Evolutionary conservation across 1,284 basidiomycete genomes (phyloP), one percentile per base, ranked within the genome.

Genomic region (Cryptococcus jaspeensis): DNA sequence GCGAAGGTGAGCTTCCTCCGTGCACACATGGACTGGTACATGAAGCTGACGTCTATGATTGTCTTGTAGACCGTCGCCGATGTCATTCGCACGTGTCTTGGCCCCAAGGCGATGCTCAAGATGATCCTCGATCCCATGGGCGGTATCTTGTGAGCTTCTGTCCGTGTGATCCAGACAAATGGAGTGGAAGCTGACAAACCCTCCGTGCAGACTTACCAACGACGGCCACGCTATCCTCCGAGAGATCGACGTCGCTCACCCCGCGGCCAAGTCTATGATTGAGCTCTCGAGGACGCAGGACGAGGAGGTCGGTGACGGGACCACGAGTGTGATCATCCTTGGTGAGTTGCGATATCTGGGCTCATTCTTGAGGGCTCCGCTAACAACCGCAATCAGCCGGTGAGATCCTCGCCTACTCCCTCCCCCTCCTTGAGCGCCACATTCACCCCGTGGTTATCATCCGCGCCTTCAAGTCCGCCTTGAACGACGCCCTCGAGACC

Each of bases 101-200:
- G 96, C 6, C 95, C 95, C 4, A 95, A 96, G 75, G 87, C 94
- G 43, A 99, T 98, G 95, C 82, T 98, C 61, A 99, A 99, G 83
- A 99, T 99, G 95, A 97, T 98, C 68, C 80, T 97, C 48, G 93
- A 98, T 80, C 92, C 93, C 3, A 96, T 96, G 93, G 93, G 93
- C 55, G 92, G 93, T 53, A 96, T 96, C 67, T 71, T 95, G 91
- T 93, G 64, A 71, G 89, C 52, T 52, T 11, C 41, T 32, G 28
- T 9, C 18, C n/a, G 25, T 3, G 13, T 3, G 6, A 28, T 35
- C 13, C 22, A 22, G 25, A 11, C 28, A 37, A 37, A 32, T 28
- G 9, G 32, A 28, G n/a, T 15, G 5, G 0, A 7, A 47, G 22
- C 65, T 63, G 47, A 56, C 43, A 61, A 51, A 11, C 12, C 40